Base-by-base conservation (phyloP, 1,284 basidiomycete genomes). In the Apiotrichum domesticum region DNA sequence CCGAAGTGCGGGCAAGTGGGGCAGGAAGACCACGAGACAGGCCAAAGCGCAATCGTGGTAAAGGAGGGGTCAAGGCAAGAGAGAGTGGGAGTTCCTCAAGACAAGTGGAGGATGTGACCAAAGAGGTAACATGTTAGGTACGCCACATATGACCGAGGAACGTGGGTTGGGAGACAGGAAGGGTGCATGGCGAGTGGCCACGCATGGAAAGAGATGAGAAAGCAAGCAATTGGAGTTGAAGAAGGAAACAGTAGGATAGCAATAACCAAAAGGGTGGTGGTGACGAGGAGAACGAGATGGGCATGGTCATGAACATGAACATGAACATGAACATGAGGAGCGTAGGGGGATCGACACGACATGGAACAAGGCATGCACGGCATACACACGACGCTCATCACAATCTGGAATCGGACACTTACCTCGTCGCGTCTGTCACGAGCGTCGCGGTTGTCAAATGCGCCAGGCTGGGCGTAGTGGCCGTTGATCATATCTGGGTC, bases 351-450 rank as follows among this genome's bases (percentile, higher is more conserved):
- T 21, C 21, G 21, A 21, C 21, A 34, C 7, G 8, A 39, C 37
- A 39, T 8, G 37, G 37, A 39, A 7, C 37, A 7, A 39, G 13
- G n/a, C 14, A n/a, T 5, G 35, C 14, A 34, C 6, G 34, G 41
- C 41, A 42, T 8, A 14, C n/a, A 35, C 14, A 34, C n/a, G 11
- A 13, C 21, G 21, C 21, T 21, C 21, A 21, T 21, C 21, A 21
- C 21, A 21, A 11, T 4, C n/a, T 14, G 29, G 49, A 9, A 43
- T 21, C 33, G 32, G 39, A 14, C 40, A 59, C 57, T 52, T 49
- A 59, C 57, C 45, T 59, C 57, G 49, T 59, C 54, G 34, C 57
- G 57, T 44, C 57, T 47, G 46, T 55, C 46, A 40, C 50, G 46
- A 32, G 34, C 6, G 55, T 56, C 49, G 44, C 44, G 43, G 45